phyloP scores from a whole-genome alignment of 345 rosid species.

The Ricinus communis region DNA sequence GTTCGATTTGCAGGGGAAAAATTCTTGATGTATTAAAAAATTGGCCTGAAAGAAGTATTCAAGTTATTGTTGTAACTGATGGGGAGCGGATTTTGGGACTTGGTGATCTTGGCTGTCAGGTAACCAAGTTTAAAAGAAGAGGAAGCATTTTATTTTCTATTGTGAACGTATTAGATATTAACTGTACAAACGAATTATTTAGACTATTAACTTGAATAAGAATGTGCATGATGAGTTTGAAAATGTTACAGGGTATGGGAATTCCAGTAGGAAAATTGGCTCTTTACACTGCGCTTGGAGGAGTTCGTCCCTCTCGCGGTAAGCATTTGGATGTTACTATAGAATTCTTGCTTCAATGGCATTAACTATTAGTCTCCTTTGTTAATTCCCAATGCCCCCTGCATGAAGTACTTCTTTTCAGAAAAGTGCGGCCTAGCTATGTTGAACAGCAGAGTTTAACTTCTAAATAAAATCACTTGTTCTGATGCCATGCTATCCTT shows the following conservation, averaged over 20 bases:
- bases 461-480: background rate
- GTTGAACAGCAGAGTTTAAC: background rate
- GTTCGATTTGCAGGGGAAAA: constrained; percentile 15
- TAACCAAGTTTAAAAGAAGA: background rate
- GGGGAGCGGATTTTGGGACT: constrained; percentile 29
- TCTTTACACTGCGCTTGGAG: constrained; percentile 88
- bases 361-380: background rate
- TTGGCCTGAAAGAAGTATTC: constrained; percentile 26
- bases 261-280: constrained; percentile 87
- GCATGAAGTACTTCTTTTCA: background rate
- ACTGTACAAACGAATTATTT: background rate
- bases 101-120: constrained; percentile 33
- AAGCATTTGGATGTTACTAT: constrained; percentile 29
- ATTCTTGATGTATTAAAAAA: constrained; percentile 27
- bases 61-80: constrained; percentile 29
- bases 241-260: constrained; percentile 73
- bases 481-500: background rate
- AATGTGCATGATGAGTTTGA: background rate
- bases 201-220: background rate
- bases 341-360: background rate
- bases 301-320: constrained; percentile 83
- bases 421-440: background rate
- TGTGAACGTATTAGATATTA: background rate
- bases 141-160: background rate
- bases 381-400: background rate